phyloP scores from a whole-genome alignment of 2,329 filamentous ascomycete species.

The Trichoderma gracile region DNA sequence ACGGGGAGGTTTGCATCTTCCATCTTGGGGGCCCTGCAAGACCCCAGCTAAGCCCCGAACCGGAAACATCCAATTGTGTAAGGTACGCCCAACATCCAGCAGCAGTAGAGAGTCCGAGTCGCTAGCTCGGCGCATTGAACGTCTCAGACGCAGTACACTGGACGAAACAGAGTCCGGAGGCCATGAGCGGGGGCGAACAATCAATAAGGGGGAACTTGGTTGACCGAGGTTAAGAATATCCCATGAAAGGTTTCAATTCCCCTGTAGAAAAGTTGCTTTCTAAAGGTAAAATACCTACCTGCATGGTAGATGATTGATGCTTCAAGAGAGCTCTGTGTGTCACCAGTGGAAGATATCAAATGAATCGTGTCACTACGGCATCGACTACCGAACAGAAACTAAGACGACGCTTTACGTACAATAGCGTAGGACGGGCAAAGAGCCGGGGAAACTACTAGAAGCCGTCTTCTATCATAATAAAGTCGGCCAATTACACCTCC shows the following conservation, averaged over 20 bases:
- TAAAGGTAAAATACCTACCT: too few species aligned
- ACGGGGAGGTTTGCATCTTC: background rate
- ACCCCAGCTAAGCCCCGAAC: conserved; percentile 6
- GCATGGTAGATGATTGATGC: too few species aligned
- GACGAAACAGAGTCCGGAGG: too few species aligned
- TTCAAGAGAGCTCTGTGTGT: too few species aligned
- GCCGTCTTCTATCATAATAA: background rate
- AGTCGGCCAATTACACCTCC: conserved; percentile 14
- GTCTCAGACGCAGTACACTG: background rate
- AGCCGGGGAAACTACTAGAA: background rate
- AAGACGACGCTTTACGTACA: background rate
- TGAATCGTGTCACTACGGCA: conserved; percentile 12
- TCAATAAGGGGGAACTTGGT: too few species aligned
- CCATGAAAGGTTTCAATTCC: background rate
- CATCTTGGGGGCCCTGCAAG: conserved; percentile 1
- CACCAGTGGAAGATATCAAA: background rate
- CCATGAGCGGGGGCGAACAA: too few species aligned
- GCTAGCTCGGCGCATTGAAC: conserved; percentile 7
- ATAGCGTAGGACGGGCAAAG: background rate
- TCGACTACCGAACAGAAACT: conserved; percentile 5
- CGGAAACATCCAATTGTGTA: too few species aligned
- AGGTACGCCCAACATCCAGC: conserved; percentile 17
- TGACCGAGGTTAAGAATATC: too few species aligned
- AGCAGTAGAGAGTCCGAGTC: background rate
- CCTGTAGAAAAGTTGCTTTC: too few species aligned